phyloP scores from a whole-genome alignment of 371 early-diverging fungal species.

The Mortierella sp. region DNA sequence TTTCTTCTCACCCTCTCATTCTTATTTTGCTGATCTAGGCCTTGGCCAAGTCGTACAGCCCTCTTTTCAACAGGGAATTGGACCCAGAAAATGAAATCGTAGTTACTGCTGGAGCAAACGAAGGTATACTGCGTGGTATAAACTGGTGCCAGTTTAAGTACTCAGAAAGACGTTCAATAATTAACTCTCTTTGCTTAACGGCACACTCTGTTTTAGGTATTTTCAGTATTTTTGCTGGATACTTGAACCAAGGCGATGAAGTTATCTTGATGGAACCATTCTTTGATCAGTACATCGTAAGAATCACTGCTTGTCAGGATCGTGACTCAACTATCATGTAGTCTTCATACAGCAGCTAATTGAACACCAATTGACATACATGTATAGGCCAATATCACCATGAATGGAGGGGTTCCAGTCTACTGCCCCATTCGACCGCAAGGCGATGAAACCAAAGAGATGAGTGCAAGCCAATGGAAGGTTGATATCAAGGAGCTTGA shows the following conservation, averaged over 20 bases:
- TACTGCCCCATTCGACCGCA: slow-evolving; percentile 83
- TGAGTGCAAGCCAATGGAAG: slow-evolving; percentile 83
- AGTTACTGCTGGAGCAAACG: slow-evolving; percentile 94
- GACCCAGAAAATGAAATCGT: slow-evolving; percentile 89
- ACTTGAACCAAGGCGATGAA: slow-evolving; percentile 84
- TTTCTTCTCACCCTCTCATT: slow-evolving; percentile 13
- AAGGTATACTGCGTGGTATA: slow-evolving; percentile 68
- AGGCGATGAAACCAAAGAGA: slow-evolving; percentile 61
- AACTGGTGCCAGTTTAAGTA: too few relatives aligned
- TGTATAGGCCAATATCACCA: slow-evolving; percentile 79
- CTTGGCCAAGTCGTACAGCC: slow-evolving; percentile 80
- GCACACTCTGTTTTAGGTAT: slow-evolving; percentile 67
- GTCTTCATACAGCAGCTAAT: neutral
- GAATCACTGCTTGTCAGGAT: slow-evolving; percentile 12
- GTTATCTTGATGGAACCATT: slow-evolving; percentile 95
- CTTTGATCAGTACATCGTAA: slow-evolving; percentile 93
- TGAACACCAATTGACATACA: neutral
- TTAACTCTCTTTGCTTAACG: neutral
- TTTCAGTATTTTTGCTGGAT: slow-evolving; percentile 83
- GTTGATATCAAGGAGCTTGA: slow-evolving; percentile 87
- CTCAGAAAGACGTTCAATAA: neutral
- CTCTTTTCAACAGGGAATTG: slow-evolving; percentile 73
- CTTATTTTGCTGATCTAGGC: slow-evolving; percentile 60
- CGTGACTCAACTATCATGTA: neutral
- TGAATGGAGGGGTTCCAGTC: slow-evolving; percentile 92